Evolutionary conservation across 108 stramenopile species (phyloP), one percentile per base, ranked within the genome.

Genomic region (Nannochloropsis salina): DNA sequence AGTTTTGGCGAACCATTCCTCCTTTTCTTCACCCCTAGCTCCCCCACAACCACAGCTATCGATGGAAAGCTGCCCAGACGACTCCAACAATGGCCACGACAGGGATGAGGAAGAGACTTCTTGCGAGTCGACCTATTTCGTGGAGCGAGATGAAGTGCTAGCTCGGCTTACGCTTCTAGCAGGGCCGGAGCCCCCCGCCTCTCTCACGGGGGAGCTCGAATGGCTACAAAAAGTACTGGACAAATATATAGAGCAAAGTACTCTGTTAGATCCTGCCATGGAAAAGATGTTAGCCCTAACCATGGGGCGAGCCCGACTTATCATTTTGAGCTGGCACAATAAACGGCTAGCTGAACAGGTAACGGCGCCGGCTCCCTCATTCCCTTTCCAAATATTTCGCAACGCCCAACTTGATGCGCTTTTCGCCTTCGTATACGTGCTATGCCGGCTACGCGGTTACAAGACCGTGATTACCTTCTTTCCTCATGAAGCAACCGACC

Each of bases 211-310:
- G n/a, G 61, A 74, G 61, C 80, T 89, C 18, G 81, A 86, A 74
- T 20, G 22, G 83, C 84, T 89, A 41, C 87, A 83, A 43, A 88
- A 42, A 74, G 83, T 85, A 31, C 89, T 97, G 22, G 96, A 96
- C 83, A 96, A 94, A 83, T 99, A 99, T 88, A 91, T 95, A 42
- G 98, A 98, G 91, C 94, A 95, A 80, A 94, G 97, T 3, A 94
- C 96, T 12, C 90, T 99, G 5, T 90, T 99, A 82, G 97, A 97
- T 88, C 89, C 93, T 9, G 86, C 91, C 82, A 80, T 99, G 84
- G 95, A 95, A 84, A 44, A 15, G 3, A 93, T 99, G 87, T 93
- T 96, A 21, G 42, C 84, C 12, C 40, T 83, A 6, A 88, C 92
- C 47, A 89, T 74, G 88, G 89, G 83, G 84, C 44, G 82, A 44